Conservation (phyloP, 192 early-diverging fungal species). For the Thoreauomyces humboldtii region DNA sequence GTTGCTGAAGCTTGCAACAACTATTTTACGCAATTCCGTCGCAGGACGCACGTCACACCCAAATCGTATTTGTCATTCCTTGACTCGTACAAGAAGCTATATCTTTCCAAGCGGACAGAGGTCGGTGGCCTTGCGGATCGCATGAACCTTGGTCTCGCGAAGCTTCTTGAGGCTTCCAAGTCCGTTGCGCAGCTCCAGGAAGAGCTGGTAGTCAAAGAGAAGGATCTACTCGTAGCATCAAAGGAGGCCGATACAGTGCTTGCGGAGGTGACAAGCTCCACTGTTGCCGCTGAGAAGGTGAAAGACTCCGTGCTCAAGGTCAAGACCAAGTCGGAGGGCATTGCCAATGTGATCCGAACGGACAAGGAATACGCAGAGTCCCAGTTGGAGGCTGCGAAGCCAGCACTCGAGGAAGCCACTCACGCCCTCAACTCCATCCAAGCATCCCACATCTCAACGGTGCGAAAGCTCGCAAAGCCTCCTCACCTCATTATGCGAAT, state of each 20-base stretch:
- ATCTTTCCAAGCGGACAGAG: conserved; percentile 49
- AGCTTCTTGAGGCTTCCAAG: conserved; percentile 61
- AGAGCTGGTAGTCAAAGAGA: conserved; percentile 64
- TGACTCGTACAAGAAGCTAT: conserved; percentile 53
- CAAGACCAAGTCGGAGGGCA: conserved; percentile 62
- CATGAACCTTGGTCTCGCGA: conserved; percentile 66
- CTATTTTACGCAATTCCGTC: conserved; percentile 61
- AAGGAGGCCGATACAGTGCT: conserved; percentile 59
- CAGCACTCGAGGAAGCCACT: conserved; percentile 60
- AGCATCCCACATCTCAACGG: conserved; percentile 61
- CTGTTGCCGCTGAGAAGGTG: conserved; percentile 62
- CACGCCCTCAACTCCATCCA: conserved; percentile 65
- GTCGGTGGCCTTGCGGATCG: conserved; percentile 59
- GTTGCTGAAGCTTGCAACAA: conserved; percentile 61
- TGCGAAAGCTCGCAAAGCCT: conserved; percentile 63
- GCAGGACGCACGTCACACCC: conserved; percentile 62
- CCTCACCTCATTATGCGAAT: conserved; percentile 68
- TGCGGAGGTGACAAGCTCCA: conserved; percentile 56
- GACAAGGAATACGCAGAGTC: conserved; percentile 58
- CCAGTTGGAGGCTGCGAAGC: conserved; percentile 61
- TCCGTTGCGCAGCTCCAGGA: conserved; percentile 61
- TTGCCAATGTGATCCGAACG: conserved; percentile 61
- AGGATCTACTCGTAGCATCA: conserved; percentile 56
- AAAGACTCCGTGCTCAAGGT: conserved; percentile 64
- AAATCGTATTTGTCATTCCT: conserved; percentile 65